Evolutionary conservation across 345 rosid species (phyloP).

Genomic region (Bretschneidera sinensis): DNA sequence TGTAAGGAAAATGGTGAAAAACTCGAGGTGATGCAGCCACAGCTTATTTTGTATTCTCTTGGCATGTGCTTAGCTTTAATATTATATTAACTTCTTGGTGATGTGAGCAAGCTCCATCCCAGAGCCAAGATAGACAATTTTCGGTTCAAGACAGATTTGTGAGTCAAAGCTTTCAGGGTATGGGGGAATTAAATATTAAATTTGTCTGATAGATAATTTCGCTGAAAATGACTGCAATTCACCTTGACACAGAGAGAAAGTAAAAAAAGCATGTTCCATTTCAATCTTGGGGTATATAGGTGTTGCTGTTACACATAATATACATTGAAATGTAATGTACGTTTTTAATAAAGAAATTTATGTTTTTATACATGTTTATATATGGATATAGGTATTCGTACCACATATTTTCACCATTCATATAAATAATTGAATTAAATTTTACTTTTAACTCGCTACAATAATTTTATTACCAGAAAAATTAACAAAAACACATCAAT

Average conservation of each 20-base stretch:
- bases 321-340: not conserved
- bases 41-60: too few species aligned
- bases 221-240: slow-evolving; percentile 37
- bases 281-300: slow-evolving; percentile 16
- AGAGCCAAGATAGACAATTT: too few species aligned
- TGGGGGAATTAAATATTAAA: slow-evolving; percentile 19
- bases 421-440: too few species aligned
- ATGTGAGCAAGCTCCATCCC: too few species aligned
- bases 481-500: too few species aligned
- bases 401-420: too few species aligned
- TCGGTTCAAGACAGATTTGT: slow-evolving; percentile 29
- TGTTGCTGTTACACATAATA: slow-evolving; percentile 6
- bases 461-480: too few species aligned
- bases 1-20: too few species aligned
- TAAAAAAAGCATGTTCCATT: slow-evolving; percentile 32
- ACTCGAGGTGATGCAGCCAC: too few species aligned
- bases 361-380: slow-evolving; percentile 6
- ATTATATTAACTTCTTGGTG: too few species aligned
- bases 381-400: slow-evolving; percentile 11
- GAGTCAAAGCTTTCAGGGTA: slow-evolving; percentile 36
- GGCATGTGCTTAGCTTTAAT: not conserved
- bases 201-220: slow-evolving; percentile 37
- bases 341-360: slow-evolving; percentile 9
- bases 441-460: too few species aligned
- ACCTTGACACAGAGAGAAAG: slow-evolving; percentile 22